Evolutionary conservation across 2,329 filamentous ascomycete genomes (phyloP).

Genomic region (Cytospora schulzeri): DNA sequence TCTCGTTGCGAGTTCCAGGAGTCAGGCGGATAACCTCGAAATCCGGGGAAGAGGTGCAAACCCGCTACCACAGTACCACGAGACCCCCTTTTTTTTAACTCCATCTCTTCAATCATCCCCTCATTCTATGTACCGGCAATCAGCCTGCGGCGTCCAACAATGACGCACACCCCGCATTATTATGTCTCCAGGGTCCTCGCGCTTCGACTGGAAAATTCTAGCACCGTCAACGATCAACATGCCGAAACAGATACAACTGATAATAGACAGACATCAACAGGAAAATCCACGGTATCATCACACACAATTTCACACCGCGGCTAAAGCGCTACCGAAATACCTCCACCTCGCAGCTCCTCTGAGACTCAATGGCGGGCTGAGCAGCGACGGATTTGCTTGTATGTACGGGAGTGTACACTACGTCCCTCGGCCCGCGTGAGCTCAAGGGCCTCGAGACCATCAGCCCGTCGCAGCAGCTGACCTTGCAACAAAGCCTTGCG

Average conservation of each 20-base stretch:
- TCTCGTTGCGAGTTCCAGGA: constrained; percentile 9
- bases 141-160: constrained; percentile 16
- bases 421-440: neutral
- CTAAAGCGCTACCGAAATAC: constrained; percentile 10
- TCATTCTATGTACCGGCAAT: constrained; percentile 15
- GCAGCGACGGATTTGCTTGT: too few relatives aligned
- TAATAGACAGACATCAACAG: neutral
- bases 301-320: constrained; percentile 8
- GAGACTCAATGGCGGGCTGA: neutral
- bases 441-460: constrained; percentile 6
- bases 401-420: neutral
- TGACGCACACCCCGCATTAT: constrained; percentile 25
- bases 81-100: constrained; percentile 19
- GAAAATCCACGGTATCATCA: too few relatives aligned
- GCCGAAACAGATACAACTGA: constrained; percentile 1
- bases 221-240: neutral
- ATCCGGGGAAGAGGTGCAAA: constrained; percentile 22
- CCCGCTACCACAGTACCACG: constrained; percentile 17
- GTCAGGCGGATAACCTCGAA: constrained; percentile 25
- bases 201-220: constrained; percentile 1
- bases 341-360: neutral
- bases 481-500: constrained; percentile 1
- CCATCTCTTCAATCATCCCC: constrained; percentile 5
- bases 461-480: constrained; percentile 19
- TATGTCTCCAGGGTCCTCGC: constrained; percentile 13